Base-by-base conservation (phyloP, 768 basidiomycete genomes). In the Calocybe indica region DNA sequence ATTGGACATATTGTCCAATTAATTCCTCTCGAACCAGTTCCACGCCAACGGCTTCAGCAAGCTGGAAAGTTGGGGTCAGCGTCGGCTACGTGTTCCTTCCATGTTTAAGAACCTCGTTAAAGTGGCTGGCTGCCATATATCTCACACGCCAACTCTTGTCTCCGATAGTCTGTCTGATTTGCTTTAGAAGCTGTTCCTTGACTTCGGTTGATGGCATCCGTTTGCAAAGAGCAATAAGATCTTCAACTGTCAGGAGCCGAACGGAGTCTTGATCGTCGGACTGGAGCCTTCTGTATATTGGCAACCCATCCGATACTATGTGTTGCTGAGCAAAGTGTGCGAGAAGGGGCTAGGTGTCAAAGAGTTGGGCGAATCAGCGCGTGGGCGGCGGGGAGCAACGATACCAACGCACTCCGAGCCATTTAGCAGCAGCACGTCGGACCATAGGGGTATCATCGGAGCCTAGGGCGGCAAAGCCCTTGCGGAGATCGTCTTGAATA, bases 361-460 rank as follows among this genome's bases (percentile, higher is more conserved):
- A 43, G 29, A 55, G 8, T 9, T 31, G 35, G 12, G 10, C 10
- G 9, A 13, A 35, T 43, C 38, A 44, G 46, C 34, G 29, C 13
- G 31, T 47, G 6, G 8, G 37, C 40, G 2, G 10, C 12, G 28
- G 37, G n/a, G 31, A 49, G 30, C 29, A 43, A 40, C 37, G 43
- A 28, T 47, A 33, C 36, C 34, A 22, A 80, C 91, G 62, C 65
- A 97, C 94, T 41, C 92, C 95, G 40, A 98, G 85, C 80, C 88
- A 92, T 67, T 92, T 96, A 9, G 94, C 94, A 40, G 93, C 93
- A 28, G 95, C 94, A 52, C 96, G 78, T 58, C 94, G 77, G 50
- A 97, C 95, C 96, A 99, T 99, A 22, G 96, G 96, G 9, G 96
- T 99, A 61, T 99, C 96, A 62, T 99, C 96, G 13, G 82, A 77